A percentile compares a stretch with the other conserved stretches of the same genome.
Conservation (phyloP, 2,329 filamentous ascomycete genomes). For the Geosmithia flava region DNA sequence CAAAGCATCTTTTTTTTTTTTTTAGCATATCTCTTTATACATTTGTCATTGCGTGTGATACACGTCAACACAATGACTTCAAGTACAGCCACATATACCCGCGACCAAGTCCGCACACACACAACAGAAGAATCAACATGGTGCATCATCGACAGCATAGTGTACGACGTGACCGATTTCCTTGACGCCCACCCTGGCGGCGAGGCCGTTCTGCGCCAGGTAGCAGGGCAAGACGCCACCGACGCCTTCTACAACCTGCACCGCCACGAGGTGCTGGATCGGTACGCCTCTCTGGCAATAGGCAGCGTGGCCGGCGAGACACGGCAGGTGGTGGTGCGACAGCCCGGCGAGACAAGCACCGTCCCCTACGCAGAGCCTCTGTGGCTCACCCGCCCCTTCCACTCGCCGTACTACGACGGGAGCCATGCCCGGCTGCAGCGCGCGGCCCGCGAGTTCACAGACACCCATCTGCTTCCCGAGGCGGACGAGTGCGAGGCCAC, state of each 20-base stretch:
- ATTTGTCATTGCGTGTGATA: too few species aligned
- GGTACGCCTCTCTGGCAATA: slow-evolving; percentile 59
- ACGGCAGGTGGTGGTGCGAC: slow-evolving; percentile 56
- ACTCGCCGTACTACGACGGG: slow-evolving; percentile 69
- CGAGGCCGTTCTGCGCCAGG: slow-evolving; percentile 65
- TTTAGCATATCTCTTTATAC: too few species aligned
- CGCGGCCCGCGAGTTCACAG: slow-evolving; percentile 61
- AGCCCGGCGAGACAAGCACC: slow-evolving; percentile 58
- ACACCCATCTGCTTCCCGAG: slow-evolving; percentile 59
- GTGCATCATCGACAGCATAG: slow-evolving; percentile 76
- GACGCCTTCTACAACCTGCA: slow-evolving; percentile 85
- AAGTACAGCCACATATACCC: slow-evolving; percentile 36
- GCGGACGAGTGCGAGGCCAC: slow-evolving; percentile 64
- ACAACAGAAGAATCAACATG: slow-evolving; percentile 65
- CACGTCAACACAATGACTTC: background rate
- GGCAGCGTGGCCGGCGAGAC: slow-evolving; percentile 51
- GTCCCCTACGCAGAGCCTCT: slow-evolving; percentile 80
- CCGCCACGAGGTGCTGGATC: slow-evolving; percentile 76
- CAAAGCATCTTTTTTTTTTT: too few species aligned
- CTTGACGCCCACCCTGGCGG: slow-evolving; percentile 77
- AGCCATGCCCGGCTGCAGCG: slow-evolving; percentile 57
- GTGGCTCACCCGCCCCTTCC: slow-evolving; percentile 69
- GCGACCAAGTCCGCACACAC: slow-evolving; percentile 61
- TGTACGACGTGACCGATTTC: slow-evolving; percentile 81
- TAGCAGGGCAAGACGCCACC: slow-evolving; percentile 73